These are phyloP conservation scores for Erucastrum elatum DNA, from an alignment of 345 rosid genomes.

Conservation along the genomic window DNA sequence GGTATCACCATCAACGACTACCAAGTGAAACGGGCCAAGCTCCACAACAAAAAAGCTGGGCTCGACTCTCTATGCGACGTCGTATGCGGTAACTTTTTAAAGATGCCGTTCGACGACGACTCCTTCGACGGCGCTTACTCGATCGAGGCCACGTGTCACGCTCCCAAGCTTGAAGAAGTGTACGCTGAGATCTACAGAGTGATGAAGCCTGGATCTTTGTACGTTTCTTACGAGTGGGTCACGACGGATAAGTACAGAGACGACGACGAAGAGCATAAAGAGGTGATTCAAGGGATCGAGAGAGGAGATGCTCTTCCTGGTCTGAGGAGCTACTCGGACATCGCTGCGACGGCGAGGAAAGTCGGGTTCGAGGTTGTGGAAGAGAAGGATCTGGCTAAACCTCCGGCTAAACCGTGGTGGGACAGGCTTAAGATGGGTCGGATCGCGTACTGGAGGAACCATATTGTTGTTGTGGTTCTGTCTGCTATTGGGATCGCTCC, in stretches of 20 bases:
- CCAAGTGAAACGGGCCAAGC: slow-evolving; percentile 81
- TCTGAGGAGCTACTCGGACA: slow-evolving; percentile 57
- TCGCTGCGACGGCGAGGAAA: slow-evolving; percentile 60
- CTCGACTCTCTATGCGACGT: slow-evolving; percentile 76
- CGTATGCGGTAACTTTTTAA: slow-evolving; percentile 78
- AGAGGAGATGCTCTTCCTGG: slow-evolving; percentile 92
- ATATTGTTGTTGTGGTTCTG: slow-evolving; percentile 67
- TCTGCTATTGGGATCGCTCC: slow-evolving; percentile 81
- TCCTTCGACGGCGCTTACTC: slow-evolving; percentile 98
- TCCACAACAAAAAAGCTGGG: slow-evolving; percentile 89
- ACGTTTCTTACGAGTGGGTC: slow-evolving; percentile 92
- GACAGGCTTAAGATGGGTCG: slow-evolving; percentile 79
- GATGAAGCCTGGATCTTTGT: slow-evolving; percentile 76
- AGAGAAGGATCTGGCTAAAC: slow-evolving; percentile 81
- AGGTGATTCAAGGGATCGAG: slow-evolving; percentile 84
- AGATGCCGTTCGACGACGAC: slow-evolving; percentile 77
- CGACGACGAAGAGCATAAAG: slow-evolving; percentile 59
- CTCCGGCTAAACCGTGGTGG: slow-evolving; percentile 95
- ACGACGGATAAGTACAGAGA: slow-evolving; percentile 66
- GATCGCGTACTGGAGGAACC: slow-evolving; percentile 94
- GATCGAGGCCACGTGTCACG: slow-evolving; percentile 96
- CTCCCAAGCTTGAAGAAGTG: slow-evolving; percentile 86
- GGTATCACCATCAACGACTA: slow-evolving; percentile 98
- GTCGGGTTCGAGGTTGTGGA: slow-evolving; percentile 85
- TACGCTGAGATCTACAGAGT: slow-evolving; percentile 80